A percentile compares a stretch with the other conserved stretches of the same genome.
phyloP scores from a whole-genome alignment of 352 stramenopile species.

The Lagenidium giganteum region DNA sequence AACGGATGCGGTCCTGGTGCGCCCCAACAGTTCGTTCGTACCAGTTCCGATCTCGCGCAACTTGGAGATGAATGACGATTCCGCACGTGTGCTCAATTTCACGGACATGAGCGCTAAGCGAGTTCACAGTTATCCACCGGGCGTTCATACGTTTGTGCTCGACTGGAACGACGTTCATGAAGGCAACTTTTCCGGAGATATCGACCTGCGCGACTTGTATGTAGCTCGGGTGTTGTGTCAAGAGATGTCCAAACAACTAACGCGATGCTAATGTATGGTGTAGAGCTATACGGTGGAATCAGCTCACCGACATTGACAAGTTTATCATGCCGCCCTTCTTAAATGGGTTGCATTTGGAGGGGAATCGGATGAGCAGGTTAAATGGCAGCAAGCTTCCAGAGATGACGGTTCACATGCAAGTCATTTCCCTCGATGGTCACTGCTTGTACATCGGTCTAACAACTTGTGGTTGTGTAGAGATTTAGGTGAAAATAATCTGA shows the following conservation, averaged over 20 bases:
- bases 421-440: too few species aligned
- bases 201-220: constrained; percentile 9
- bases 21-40: constrained; percentile 12
- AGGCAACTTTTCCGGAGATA: constrained; percentile 10
- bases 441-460: too few species aligned
- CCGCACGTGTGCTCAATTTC: constrained; percentile 3
- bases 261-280: background rate
- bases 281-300: constrained; percentile 10
- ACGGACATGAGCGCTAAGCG: too few species aligned
- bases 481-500: too few species aligned
- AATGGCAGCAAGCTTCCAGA: too few species aligned
- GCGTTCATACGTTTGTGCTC: constrained; percentile 4
- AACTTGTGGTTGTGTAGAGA: too few species aligned
- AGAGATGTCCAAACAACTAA: background rate
- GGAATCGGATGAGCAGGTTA: background rate
- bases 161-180: background rate
- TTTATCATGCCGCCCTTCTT: constrained; percentile 10
- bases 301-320: constrained; percentile 3
- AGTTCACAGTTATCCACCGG: too few species aligned
- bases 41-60: background rate
- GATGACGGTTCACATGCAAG: too few species aligned
- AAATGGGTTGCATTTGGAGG: constrained; percentile 2
- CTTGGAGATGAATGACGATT: background rate
- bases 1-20: constrained; percentile 15
- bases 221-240: too few species aligned